A percentile compares a stretch with the other conserved stretches of the same genome.
Evolutionary conservation across 352 stramenopile species (phyloP).

Genomic region (Thalassiosira mediterranea): DNA sequence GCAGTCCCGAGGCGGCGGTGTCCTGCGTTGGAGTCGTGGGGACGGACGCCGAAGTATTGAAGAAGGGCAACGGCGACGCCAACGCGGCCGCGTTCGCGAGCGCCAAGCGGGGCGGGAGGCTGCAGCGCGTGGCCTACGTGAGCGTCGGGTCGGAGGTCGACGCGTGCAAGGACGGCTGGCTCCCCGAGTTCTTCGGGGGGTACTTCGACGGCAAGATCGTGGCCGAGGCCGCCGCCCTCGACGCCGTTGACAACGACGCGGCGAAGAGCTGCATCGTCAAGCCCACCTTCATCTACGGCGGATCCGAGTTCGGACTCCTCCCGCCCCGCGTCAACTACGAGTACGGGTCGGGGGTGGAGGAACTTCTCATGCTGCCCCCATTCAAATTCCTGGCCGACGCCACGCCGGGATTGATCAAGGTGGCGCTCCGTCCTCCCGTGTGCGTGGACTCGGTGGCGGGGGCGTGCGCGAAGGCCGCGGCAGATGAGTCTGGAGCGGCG

Average conservation of each 20-base stretch:
- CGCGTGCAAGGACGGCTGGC: conserved; percentile 58
- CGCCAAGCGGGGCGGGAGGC: conserved; percentile 52
- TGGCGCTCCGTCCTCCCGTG: conserved; percentile 72
- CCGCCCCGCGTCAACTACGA: conserved; percentile 69
- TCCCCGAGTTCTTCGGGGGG: conserved; percentile 62
- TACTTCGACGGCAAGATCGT: conserved; percentile 78
- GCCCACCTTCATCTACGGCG: conserved; percentile 80
- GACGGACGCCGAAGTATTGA: conserved; percentile 43
- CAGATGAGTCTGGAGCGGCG: conserved; percentile 40
- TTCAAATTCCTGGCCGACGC: conserved; percentile 61
- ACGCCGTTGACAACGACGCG: conserved; percentile 41
- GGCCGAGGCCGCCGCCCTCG: conserved; percentile 43
- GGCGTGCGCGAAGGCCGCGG: conserved; percentile 56
- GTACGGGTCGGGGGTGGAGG: conserved; percentile 72
- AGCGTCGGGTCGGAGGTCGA: conserved; percentile 72
- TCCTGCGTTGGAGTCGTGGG: conserved; percentile 67
- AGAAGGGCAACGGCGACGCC: conserved; percentile 56
- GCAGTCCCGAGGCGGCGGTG: conserved; percentile 53
- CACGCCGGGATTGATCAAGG: conserved; percentile 74
- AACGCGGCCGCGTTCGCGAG: conserved; percentile 48
- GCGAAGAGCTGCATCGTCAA: conserved; percentile 59
- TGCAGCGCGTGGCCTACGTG: conserved; percentile 63
- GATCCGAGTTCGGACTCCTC: conserved; percentile 64
- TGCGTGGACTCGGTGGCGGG: conserved; percentile 69
- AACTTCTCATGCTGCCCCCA: conserved; percentile 52